A percentile compares a stretch with the other conserved stretches of the same genome.
Evolutionary conservation across 1,139 yeast genomes (phyloP).

Genomic region (Meyerozyma carpophila): DNA sequence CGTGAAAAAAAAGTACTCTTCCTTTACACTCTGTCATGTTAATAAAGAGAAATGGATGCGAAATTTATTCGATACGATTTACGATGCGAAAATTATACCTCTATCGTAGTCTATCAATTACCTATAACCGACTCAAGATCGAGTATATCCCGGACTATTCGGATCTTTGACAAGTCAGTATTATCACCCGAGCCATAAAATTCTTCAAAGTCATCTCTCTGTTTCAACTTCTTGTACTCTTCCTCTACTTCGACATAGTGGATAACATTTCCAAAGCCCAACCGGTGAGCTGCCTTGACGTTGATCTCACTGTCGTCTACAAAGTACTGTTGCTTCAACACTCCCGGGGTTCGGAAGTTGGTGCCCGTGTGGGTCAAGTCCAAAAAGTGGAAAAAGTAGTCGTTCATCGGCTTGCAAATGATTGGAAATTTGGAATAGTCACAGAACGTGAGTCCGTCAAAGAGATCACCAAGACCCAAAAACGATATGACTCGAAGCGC

Average conservation of each 20-base stretch:
- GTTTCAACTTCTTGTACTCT: slow-evolving; percentile 30
- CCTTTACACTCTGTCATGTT: slow-evolving; percentile 4
- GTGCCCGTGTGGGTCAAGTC: slow-evolving; percentile 55
- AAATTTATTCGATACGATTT: background rate
- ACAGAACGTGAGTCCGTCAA: slow-evolving; percentile 91
- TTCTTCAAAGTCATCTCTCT: slow-evolving; percentile 25
- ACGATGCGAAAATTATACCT: background rate
- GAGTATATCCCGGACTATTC: slow-evolving; percentile 27
- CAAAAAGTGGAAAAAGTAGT: slow-evolving; percentile 49
- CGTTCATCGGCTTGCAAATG: slow-evolving; percentile 80
- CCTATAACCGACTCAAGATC: slow-evolving; percentile 15
- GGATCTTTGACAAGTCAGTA: slow-evolving; percentile 22
- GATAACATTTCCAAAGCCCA: slow-evolving; percentile 49
- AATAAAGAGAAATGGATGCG: background rate
- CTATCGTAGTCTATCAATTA: background rate
- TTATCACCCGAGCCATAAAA: slow-evolving; percentile 33
- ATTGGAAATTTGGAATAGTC: slow-evolving; percentile 68
- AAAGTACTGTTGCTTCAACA: slow-evolving; percentile 41
- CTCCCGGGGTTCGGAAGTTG: slow-evolving; percentile 26
- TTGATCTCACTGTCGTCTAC: slow-evolving; percentile 80
- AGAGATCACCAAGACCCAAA: slow-evolving; percentile 81
- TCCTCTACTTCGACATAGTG: slow-evolving; percentile 53
- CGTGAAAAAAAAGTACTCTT: slow-evolving; percentile 38
- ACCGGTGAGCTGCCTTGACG: slow-evolving; percentile 48
- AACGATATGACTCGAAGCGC: slow-evolving; percentile 72